Conservation (phyloP, 495 filamentous ascomycete species). For the Tuber magnatum region DNA sequence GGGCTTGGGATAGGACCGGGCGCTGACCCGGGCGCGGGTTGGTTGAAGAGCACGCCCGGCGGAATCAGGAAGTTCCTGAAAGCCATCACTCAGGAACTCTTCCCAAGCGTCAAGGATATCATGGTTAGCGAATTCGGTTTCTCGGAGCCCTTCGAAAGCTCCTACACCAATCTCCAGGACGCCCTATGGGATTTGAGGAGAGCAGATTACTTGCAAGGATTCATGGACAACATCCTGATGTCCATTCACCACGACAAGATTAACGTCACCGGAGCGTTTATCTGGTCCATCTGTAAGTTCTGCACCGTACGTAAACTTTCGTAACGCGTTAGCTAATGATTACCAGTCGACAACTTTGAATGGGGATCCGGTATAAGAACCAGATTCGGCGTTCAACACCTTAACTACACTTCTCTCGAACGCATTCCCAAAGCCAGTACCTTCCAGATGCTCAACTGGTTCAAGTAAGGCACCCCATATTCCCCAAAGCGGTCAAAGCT, state of each 20-base stretch:
- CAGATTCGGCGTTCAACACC: slow-evolving; percentile 46
- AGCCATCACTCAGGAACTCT: slow-evolving; percentile 45
- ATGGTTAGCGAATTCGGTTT: slow-evolving; percentile 48
- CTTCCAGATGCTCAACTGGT: slow-evolving; percentile 47
- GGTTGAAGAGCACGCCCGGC: slow-evolving; percentile 45
- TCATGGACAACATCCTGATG: slow-evolving; percentile 44
- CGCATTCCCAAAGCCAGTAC: slow-evolving; percentile 45
- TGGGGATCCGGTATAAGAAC: slow-evolving; percentile 42
- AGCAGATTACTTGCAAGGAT: slow-evolving; percentile 45
- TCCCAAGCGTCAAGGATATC: slow-evolving; percentile 44
- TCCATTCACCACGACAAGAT: slow-evolving; percentile 42
- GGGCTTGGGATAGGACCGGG: slow-evolving; percentile 44
- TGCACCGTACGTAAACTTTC: background rate
- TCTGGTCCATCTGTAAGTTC: slow-evolving; percentile 44
- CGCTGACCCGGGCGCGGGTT: slow-evolving; percentile 42
- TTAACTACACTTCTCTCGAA: slow-evolving; percentile 44
- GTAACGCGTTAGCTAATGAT: slow-evolving; percentile 13
- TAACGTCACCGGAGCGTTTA: slow-evolving; percentile 46
- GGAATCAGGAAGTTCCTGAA: slow-evolving; percentile 46
- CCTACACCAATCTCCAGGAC: slow-evolving; percentile 39
- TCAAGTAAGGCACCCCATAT: slow-evolving; percentile 30
- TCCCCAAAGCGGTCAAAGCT: background rate
- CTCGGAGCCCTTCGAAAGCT: slow-evolving; percentile 45
- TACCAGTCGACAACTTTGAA: slow-evolving; percentile 45
- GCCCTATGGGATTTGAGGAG: slow-evolving; percentile 43